Conservation (phyloP, 1,284 basidiomycete genomes). For the Athelia psychrophila region DNA sequence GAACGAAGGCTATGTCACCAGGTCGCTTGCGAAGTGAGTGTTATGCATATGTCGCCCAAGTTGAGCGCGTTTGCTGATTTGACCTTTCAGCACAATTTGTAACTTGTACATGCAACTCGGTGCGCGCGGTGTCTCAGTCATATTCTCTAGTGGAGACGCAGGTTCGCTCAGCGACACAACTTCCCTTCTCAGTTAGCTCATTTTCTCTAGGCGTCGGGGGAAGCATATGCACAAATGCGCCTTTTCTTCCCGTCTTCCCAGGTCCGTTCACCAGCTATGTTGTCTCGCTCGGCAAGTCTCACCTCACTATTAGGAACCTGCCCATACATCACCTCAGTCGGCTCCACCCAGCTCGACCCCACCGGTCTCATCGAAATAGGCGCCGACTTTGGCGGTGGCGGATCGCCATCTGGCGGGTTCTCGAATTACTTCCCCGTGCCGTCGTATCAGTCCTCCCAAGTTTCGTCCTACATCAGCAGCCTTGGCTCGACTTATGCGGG, state of each 20-base stretch:
- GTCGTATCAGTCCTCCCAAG: conserved; percentile 53
- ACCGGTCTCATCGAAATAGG: conserved; percentile 42
- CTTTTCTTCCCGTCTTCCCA: conserved; percentile 25
- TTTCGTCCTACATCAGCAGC: conserved; percentile 45
- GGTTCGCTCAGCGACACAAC: background rate
- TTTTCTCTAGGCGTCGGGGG: conserved; percentile 40
- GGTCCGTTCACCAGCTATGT: no score
- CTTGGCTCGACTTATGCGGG: conserved; percentile 49
- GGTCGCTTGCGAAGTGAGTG: conserved; percentile 48
- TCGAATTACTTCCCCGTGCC: conserved; percentile 59
- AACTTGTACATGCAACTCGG: conserved; percentile 59
- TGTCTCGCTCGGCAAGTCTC: no score
- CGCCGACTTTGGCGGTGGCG: conserved; percentile 38
- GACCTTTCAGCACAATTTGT: conserved; percentile 40
- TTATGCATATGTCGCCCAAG: conserved; percentile 47
- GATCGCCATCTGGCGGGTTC: conserved; percentile 52
- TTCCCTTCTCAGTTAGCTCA: conserved; percentile 65
- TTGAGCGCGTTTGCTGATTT: conserved; percentile 57
- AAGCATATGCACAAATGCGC: conserved; percentile 25
- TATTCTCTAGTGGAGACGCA: conserved; percentile 66
- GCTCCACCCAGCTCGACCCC: conserved; percentile 52
- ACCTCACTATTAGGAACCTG: conserved; percentile 29
- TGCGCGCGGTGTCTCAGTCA: conserved; percentile 53
- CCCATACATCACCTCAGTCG: conserved; percentile 64
- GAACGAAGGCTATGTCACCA: conserved; percentile 44